A percentile compares a stretch with the other conserved stretches of the same genome.
Evolutionary conservation across 78 protist species (phyloP).

Genomic region (Dictyostelium brefeldianum): DNA sequence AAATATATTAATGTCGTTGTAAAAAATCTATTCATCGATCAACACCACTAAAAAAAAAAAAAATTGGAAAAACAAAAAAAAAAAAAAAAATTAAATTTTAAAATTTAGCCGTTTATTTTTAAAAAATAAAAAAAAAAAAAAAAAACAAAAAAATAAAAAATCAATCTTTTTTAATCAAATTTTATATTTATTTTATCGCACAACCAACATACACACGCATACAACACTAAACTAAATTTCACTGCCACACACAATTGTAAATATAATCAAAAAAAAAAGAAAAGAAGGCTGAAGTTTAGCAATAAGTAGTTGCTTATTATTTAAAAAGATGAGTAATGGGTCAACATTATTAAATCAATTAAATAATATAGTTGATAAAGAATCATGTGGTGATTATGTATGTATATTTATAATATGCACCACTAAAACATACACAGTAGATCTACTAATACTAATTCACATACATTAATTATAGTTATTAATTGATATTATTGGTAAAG

Average conservation of each 20-base stretch:
- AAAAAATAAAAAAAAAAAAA: constrained; percentile 4
- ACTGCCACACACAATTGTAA: background rate
- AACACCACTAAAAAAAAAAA: background rate
- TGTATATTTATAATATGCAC: background rate
- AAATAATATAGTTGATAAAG: constrained; percentile 60
- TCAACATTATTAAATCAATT: constrained; percentile 4
- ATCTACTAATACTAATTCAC: background rate
- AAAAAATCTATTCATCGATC: constrained; percentile 3
- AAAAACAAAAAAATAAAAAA: background rate
- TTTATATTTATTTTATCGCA: background rate
- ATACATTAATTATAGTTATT: constrained; percentile 30
- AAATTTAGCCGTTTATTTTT: no score
- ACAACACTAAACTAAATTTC: background rate
- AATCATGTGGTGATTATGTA: constrained; percentile 76
- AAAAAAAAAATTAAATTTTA: background rate
- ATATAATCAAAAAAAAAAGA: background rate
- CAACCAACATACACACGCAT: background rate
- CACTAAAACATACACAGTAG: background rate
- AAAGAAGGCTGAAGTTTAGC: no score
- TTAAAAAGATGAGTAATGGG: background rate
- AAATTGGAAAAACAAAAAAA: background rate
- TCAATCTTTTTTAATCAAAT: background rate
- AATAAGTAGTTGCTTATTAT: background rate
- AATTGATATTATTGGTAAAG: constrained; percentile 84
- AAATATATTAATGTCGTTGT: background rate